phyloP scores from a whole-genome alignment of 2,329 filamentous ascomycete species.

The Eutypella sp. region DNA sequence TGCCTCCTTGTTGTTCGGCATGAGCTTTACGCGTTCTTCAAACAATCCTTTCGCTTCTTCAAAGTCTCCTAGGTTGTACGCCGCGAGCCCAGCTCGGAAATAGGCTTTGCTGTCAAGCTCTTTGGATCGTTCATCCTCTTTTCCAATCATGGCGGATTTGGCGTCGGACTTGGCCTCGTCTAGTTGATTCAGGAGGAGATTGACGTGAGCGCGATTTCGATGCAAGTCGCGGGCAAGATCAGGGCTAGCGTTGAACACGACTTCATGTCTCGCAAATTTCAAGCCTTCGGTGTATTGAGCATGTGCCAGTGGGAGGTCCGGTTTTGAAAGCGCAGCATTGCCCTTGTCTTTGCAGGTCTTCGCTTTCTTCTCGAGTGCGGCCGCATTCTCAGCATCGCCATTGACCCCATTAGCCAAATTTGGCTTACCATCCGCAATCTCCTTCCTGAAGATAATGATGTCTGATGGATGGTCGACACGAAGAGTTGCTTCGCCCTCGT shows the following conservation, averaged over 20 bases:
- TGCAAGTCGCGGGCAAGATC: conserved; percentile 26
- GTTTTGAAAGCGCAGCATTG: conserved; percentile 22
- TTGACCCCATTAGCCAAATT: background rate
- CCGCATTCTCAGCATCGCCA: background rate
- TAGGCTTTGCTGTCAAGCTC: conserved; percentile 28
- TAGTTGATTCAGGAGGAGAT: conserved; percentile 25
- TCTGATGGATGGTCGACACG: conserved; percentile 32
- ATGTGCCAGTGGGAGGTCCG: conserved; percentile 15
- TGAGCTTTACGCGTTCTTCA: conserved; percentile 16
- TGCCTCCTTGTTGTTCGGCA: conserved; percentile 16
- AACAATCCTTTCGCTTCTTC: conserved; percentile 19
- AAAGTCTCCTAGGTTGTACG: conserved; percentile 25
- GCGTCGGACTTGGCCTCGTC: conserved; percentile 29
- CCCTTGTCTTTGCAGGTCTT: conserved; percentile 22
- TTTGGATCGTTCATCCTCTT: conserved; percentile 5
- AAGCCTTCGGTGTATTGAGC: conserved; percentile 24
- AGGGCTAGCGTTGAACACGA: background rate
- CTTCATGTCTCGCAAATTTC: conserved; percentile 1
- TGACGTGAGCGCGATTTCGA: conserved; percentile 27
- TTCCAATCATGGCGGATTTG: conserved; percentile 21
- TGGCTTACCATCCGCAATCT: background rate
- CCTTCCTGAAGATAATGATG: conserved; percentile 13
- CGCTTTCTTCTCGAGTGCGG: conserved; percentile 6
- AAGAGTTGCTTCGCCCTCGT: conserved; percentile 34
- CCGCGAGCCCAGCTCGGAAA: conserved; percentile 26